Conservation (phyloP, 108 stramenopile species). For the Skeletonema grethae region DNA sequence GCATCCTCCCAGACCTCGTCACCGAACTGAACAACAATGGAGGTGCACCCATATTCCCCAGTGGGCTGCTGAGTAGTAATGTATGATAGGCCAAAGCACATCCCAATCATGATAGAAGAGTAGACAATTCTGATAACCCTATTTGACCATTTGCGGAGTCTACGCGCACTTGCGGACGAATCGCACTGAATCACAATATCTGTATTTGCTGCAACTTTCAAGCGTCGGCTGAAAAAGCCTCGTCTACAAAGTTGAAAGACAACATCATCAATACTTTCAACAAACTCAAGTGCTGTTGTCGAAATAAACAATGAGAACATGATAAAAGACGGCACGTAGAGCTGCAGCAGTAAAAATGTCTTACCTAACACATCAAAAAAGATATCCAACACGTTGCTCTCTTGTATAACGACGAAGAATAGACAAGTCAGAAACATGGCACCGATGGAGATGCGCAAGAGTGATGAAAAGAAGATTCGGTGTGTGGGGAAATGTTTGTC, state of each 20-base stretch:
- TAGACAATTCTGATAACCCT: constrained; percentile 2
- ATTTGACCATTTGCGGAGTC: constrained; percentile 4
- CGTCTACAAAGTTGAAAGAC: constrained; percentile 14
- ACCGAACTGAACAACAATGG: constrained; percentile 20
- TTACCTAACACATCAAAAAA: constrained; percentile 26
- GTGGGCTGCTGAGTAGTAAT: not conserved
- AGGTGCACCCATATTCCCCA: not conserved
- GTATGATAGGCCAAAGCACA: not conserved
- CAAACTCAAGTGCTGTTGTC: constrained; percentile 12
- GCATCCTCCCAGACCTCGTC: constrained; percentile 46
- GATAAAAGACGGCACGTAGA: not conserved
- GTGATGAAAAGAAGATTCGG: constrained; percentile 12
- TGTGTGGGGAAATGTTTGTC: not conserved
- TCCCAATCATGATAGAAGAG: not conserved
- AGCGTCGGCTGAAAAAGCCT: constrained; percentile 6
- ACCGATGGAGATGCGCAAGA: constrained; percentile 10
- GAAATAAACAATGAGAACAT: not conserved
- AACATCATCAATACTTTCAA: constrained; percentile 22
- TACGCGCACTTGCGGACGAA: not conserved
- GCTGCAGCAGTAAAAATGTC: not conserved
- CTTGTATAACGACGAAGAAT: constrained; percentile 15
- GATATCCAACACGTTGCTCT: constrained; percentile 7
- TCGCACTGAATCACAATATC: not conserved
- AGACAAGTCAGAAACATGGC: constrained; percentile 9
- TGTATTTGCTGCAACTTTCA: constrained; percentile 5